These are phyloP conservation scores for Geopyxis carbonaria DNA, from an alignment of 495 filamentous ascomycete species.

Conservation along the genomic window DNA sequence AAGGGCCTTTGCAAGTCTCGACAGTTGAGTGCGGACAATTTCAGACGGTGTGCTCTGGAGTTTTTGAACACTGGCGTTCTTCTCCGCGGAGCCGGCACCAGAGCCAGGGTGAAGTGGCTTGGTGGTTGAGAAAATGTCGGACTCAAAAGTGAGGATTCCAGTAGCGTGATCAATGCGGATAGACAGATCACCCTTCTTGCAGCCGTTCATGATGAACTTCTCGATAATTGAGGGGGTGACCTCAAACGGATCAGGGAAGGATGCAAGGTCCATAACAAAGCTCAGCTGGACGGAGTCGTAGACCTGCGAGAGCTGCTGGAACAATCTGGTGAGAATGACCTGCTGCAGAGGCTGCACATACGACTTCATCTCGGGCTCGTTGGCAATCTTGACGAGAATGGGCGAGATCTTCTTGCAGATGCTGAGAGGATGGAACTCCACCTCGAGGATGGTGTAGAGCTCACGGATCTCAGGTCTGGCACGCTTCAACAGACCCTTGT, in stretches of 20 bases:
- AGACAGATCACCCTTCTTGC: constrained; percentile 96
- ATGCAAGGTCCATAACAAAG: constrained; percentile 82
- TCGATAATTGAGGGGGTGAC: constrained; percentile 82
- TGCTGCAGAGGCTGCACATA: constrained; percentile 90
- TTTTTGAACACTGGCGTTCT: constrained; percentile 71
- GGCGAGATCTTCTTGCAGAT: constrained; percentile 99
- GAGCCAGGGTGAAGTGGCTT: constrained; percentile 82
- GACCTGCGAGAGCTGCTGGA: constrained; percentile 97
- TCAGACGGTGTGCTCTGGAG: constrained; percentile 95
- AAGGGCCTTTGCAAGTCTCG: constrained; percentile 74
- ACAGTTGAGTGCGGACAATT: constrained; percentile 88
- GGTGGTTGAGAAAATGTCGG: constrained; percentile 91
- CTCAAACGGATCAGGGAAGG: constrained; percentile 95
- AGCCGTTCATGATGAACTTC: constrained; percentile 99
- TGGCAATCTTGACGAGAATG: constrained; percentile 82
- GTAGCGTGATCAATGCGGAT: constrained; percentile 93
- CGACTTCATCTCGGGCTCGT: constrained; percentile 89
- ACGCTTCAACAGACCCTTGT: constrained; percentile 81
- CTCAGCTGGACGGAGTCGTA: constrained; percentile 94
- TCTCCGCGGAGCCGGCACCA: constrained; percentile 73
- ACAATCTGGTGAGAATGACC: constrained; percentile 92
- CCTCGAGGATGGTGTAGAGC: constrained; percentile 94
- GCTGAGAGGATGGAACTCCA: constrained; percentile 94
- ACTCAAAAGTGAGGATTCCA: constrained; percentile 89
- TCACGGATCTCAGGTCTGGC: constrained; percentile 86